These are phyloP conservation scores for Lupinus albus DNA, from an alignment of 306 rosid species.

Conservation along the genomic window DNA sequence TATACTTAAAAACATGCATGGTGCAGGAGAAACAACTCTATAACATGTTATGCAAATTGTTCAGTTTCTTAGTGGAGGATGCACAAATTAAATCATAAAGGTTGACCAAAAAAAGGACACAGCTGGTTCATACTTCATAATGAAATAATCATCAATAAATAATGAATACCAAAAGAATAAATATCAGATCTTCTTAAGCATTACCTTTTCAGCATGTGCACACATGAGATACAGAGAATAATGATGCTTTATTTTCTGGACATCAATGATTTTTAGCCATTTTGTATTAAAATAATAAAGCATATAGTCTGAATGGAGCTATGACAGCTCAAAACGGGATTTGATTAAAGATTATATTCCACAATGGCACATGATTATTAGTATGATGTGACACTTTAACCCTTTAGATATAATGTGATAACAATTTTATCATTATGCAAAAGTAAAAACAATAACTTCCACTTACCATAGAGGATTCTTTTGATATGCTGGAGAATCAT, in stretches of 20 bases:
- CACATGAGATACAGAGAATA: conserved; percentile 39
- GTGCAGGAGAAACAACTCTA: too few relatives aligned
- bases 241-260: conserved; percentile 33
- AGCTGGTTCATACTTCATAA: background rate
- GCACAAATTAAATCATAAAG: too few relatives aligned
- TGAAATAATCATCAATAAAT: too few relatives aligned
- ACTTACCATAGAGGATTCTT: too few relatives aligned
- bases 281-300: conserved; percentile 18
- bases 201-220: conserved; percentile 40
- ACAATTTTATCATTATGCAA: too few relatives aligned
- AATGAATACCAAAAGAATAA: background rate
- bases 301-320: conserved; percentile 27
- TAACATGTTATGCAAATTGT: too few relatives aligned
- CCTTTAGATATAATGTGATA: too few relatives aligned
- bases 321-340: conserved; percentile 45
- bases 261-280: conserved; percentile 28
- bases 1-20: too few relatives aligned
- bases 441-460: too few relatives aligned
- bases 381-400: too few relatives aligned
- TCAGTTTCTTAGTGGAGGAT: too few relatives aligned
- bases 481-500: conserved; percentile 2
- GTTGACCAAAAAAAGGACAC: background rate
- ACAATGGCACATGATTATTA: conserved; percentile 47
- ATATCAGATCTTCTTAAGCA: background rate
- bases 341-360: conserved; percentile 30